Base-by-base conservation (phyloP, 2,329 filamentous ascomycete species). In the Paracoccidioides brasiliensis region DNA sequence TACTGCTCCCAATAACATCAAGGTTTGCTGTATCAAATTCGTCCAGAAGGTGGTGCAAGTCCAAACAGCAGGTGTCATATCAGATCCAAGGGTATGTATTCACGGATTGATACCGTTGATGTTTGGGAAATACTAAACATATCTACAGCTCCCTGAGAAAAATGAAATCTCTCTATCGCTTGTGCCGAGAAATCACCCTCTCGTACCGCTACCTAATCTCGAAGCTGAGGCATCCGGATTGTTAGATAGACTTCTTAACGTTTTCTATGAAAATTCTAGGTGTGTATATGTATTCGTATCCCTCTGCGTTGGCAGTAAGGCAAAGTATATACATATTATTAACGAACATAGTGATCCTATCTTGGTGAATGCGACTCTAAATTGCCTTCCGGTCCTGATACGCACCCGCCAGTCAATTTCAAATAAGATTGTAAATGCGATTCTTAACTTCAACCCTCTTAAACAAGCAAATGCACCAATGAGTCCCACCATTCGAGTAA, bases 11-110 rank as follows among this genome's bases (percentile, higher is more conserved):
- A 79, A 85, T 10, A 85, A 88, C 2, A 81, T 97, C 60, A 85
- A 85, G 64, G 85, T 97, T 69, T 95, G 90, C 76, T 97, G 93
- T 74, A 85, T 97, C 78, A 98, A 98, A 72, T 98, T 98, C 70
- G 85, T 89, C 41, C 91, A 98, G 74, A 84, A 88, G 60, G 88
- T 97, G 46, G 86, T 98, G 46, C 80, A 96, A 61, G 88, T 90
- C 15, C 91, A 98, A 71, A 96, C 89, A 9, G 83, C 85, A n/a
- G 88, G 88, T 49, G 74, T 85, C 57, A 86, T 88, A 62, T 78
- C 82, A 55, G 91, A 97, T 67, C 86, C 87, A 62, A 83, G 88
- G 75, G 88, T 95, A 80, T 70, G 81, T 75, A 46, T 48, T 22
- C 22, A 22, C 22, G 15, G 7, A 35, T 38, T 28, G 46, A 22